phyloP scores from a whole-genome alignment of 2,329 filamentous ascomycete species.

The Pseudogymnoascus sp. region DNA sequence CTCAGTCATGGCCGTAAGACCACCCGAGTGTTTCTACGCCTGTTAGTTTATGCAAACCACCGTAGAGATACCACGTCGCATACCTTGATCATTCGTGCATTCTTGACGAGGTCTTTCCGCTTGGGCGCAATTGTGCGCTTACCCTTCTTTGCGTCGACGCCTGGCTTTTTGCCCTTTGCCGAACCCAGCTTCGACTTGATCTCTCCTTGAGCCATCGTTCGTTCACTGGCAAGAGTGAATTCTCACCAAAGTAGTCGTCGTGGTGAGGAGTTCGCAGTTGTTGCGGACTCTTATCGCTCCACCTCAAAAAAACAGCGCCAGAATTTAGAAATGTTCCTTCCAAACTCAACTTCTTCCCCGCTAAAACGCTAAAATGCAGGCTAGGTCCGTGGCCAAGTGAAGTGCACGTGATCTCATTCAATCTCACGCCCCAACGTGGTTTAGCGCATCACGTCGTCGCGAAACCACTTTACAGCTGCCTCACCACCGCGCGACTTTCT shows the following conservation, averaged over 20 bases:
- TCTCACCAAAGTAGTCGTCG: background rate
- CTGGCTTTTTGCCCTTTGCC: constrained; percentile 26
- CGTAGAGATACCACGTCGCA: constrained; percentile 10
- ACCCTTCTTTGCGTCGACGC: constrained; percentile 47
- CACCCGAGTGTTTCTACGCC: constrained; percentile 51
- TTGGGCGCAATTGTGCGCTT: constrained; percentile 59
- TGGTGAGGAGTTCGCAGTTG: background rate
- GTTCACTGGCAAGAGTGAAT: background rate
- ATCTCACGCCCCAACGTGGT: background rate
- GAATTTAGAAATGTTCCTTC: background rate
- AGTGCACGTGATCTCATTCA: background rate
- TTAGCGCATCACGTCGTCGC: constrained; percentile 9
- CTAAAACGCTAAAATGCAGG: background rate
- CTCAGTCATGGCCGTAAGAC: constrained; percentile 60
- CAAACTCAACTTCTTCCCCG: background rate
- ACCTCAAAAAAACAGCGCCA: background rate
- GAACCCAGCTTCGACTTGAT: constrained; percentile 27
- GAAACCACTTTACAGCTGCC: constrained; percentile 5
- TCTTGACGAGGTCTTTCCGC: constrained; percentile 51
- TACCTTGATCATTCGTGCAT: constrained; percentile 57
- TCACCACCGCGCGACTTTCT: constrained; percentile 6
- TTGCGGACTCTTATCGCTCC: background rate
- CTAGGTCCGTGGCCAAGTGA: background rate
- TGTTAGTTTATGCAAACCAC: background rate
- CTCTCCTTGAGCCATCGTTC: constrained; percentile 30